Conservation (phyloP, 352 stramenopile species). For the Pythium myriotylum region DNA sequence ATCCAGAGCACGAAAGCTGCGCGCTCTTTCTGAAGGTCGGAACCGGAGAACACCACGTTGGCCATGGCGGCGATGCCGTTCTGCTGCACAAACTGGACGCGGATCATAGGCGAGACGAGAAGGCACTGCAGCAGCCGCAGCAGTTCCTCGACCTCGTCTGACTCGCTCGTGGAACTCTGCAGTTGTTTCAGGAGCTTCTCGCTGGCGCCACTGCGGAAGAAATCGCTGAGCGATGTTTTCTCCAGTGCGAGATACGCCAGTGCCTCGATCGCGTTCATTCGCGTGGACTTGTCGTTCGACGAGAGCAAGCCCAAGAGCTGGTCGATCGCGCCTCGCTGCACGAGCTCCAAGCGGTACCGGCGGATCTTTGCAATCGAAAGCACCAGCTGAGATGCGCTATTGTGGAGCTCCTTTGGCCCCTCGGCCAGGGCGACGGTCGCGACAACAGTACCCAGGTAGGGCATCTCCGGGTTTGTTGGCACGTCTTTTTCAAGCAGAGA, state of each 20-base stretch:
- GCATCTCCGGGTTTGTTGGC: neutral
- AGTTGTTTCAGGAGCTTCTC: constrained; percentile 1
- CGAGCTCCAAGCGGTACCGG: constrained; percentile 9
- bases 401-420: neutral
- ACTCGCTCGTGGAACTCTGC: neutral
- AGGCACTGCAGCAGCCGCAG: constrained; percentile 17
- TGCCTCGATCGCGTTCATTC: constrained; percentile 1
- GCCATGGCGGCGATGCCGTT: constrained; percentile 10
- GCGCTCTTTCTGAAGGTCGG: constrained; percentile 4
- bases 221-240: neutral
- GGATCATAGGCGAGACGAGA: constrained; percentile 5
- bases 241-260: constrained; percentile 11
- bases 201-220: neutral
- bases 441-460: neutral
- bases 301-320: constrained; percentile 2
- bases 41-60: constrained; percentile 3
- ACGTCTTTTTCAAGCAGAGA: neutral
- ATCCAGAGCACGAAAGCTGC: constrained; percentile 23
- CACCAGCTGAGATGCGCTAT: neutral
- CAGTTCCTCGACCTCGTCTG: constrained; percentile 1
- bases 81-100: constrained; percentile 1
- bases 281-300: neutral
- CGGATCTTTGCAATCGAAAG: neutral
- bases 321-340: constrained; percentile 13
- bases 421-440: neutral